Percentiles rank a stretch among this genome's conserved stretches.
Conservation (phyloP, 2,329 filamentous ascomycete genomes). For the Xylaria sp. region DNA sequence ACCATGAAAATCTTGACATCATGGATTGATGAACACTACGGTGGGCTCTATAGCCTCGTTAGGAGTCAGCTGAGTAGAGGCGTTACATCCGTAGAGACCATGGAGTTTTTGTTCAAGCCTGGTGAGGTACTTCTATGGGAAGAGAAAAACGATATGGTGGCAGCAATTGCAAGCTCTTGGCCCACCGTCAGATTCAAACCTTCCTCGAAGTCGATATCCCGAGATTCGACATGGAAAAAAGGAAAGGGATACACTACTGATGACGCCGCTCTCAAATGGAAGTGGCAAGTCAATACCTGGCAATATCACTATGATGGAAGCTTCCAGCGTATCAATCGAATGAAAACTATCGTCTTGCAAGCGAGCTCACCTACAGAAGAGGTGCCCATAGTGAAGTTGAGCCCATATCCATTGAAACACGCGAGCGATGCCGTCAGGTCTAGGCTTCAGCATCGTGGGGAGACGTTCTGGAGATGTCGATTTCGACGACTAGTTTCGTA, state of each 20-base stretch:
- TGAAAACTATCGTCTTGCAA: not conserved
- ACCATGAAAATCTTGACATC: conserved; percentile 1
- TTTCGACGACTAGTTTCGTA: not conserved
- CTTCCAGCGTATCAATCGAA: not conserved
- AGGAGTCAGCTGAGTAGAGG: not conserved
- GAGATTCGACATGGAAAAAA: too few relatives aligned
- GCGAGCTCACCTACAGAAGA: not conserved
- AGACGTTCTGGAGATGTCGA: not conserved
- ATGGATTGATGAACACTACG: conserved; percentile 22
- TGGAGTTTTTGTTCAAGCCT: conserved; percentile 8
- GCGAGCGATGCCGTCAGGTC: not conserved
- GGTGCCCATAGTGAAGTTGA: not conserved
- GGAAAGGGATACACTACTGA: too few relatives aligned
- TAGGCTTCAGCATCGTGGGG: not conserved
- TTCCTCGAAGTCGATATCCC: too few relatives aligned
- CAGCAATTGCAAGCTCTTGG: conserved; percentile 1
- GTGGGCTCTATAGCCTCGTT: not conserved
- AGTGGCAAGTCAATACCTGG: not conserved
- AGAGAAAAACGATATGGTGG: not conserved
- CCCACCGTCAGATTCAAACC: not conserved
- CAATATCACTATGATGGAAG: not conserved
- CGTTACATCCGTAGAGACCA: not conserved
- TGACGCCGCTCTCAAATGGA: too few relatives aligned
- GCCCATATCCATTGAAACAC: not conserved
- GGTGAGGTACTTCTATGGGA: conserved; percentile 7